Evolutionary conservation across 2,329 filamentous ascomycete species (phyloP).

Genomic region (Cercospora sojina): DNA sequence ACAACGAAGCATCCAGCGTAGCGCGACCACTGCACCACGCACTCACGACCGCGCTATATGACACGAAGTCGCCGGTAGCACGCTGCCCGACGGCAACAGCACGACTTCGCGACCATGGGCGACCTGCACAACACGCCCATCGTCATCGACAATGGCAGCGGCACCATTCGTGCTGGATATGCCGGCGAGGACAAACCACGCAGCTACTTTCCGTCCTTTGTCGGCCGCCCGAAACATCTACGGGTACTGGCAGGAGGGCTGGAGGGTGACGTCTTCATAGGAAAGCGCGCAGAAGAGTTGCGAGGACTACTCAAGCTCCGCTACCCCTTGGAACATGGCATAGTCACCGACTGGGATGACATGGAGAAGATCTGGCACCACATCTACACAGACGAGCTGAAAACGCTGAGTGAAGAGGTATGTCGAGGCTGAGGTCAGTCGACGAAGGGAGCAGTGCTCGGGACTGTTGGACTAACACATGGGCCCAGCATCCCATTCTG

Average conservation of each 20-base stretch:
- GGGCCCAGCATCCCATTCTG: conserved; percentile 82
- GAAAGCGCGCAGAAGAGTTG: conserved; percentile 84
- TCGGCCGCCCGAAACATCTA: conserved; percentile 91
- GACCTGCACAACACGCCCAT: conserved; percentile 96
- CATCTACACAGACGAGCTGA: conserved; percentile 92
- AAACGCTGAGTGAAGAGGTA: conserved; percentile 95
- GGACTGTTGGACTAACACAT: conserved; percentile 18
- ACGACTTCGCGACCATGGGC: conserved; percentile 49
- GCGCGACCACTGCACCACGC: conserved; percentile 3
- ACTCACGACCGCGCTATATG: conserved; percentile 15
- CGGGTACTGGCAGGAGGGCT: conserved; percentile 93
- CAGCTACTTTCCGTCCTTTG: conserved; percentile 96
- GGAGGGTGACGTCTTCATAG: conserved; percentile 96
- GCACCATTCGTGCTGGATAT: conserved; percentile 95
- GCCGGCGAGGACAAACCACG: conserved; percentile 94
- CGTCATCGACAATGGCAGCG: conserved; percentile 97
- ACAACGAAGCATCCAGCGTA: not conserved
- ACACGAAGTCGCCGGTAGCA: conserved; percentile 23
- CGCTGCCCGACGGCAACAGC: conserved; percentile 23
- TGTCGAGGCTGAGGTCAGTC: conserved; percentile 30
- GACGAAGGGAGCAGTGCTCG: not conserved
- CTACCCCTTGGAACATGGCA: conserved; percentile 94
- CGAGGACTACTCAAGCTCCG: conserved; percentile 91
- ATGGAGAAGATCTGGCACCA: conserved; percentile 99
- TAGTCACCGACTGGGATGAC: conserved; percentile 99